These are phyloP conservation scores for Scytalidium sp. DNA, from an alignment of 2,329 filamentous ascomycete genomes.

Conservation along the genomic window DNA sequence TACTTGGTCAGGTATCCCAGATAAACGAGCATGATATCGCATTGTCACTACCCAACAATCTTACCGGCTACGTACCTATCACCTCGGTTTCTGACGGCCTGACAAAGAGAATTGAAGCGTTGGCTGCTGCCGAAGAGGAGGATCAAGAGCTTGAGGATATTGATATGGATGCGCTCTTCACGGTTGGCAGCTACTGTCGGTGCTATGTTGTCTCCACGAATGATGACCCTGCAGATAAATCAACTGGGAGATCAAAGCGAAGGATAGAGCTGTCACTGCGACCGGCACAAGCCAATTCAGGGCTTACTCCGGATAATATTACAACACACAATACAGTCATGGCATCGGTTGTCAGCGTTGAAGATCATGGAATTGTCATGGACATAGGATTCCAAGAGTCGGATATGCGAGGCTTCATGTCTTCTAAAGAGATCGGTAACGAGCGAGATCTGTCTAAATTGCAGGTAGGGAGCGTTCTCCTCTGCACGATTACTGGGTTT, in stretches of 20 bases:
- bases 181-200: constrained; percentile 82
- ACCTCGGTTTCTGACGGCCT: constrained; percentile 85
- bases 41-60: constrained; percentile 86
- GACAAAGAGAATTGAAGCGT: constrained; percentile 69
- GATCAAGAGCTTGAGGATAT: constrained; percentile 58
- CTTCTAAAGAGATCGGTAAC: constrained; percentile 75
- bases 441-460: constrained; percentile 63
- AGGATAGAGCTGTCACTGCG: constrained; percentile 85
- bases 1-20: constrained; percentile 81
- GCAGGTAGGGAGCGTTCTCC: constrained; percentile 78
- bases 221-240: constrained; percentile 52
- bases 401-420: constrained; percentile 76
- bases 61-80: constrained; percentile 84
- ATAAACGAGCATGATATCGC: constrained; percentile 79
- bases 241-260: constrained; percentile 57
- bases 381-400: constrained; percentile 73
- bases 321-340: constrained; percentile 77
- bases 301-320: constrained; percentile 69
- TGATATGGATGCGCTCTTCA: constrained; percentile 73
- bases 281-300: constrained; percentile 74
- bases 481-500: constrained; percentile 77
- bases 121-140: constrained; percentile 57
- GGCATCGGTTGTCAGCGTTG: constrained; percentile 85
- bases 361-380: constrained; percentile 95
- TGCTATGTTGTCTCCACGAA: constrained; percentile 78